Conservation (phyloP, 2,329 filamentous ascomycete genomes). For the Pezicula radicicola region DNA sequence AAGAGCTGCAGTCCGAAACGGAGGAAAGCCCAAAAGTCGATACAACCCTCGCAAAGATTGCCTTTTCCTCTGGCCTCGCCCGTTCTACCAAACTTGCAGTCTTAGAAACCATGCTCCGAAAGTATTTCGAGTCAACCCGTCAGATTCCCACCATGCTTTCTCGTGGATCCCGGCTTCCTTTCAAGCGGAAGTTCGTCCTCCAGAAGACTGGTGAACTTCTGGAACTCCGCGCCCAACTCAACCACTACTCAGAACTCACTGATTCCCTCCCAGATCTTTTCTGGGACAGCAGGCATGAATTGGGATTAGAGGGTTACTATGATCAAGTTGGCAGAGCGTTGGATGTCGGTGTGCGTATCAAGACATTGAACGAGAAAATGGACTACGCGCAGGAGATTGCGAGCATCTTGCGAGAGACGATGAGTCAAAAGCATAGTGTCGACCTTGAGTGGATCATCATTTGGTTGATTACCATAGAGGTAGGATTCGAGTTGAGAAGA, state of each 20-base stretch:
- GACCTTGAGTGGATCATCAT: conserved; percentile 96
- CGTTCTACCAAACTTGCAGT: conserved; percentile 92
- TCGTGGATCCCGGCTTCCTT: conserved; percentile 59
- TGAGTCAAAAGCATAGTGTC: conserved; percentile 86
- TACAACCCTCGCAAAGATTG: conserved; percentile 84
- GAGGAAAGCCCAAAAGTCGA: conserved; percentile 42
- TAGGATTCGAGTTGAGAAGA: conserved; percentile 78
- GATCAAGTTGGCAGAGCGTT: conserved; percentile 87
- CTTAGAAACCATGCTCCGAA: conserved; percentile 75
- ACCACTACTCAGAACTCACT: conserved; percentile 94
- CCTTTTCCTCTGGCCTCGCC: conserved; percentile 91
- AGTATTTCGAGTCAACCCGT: conserved; percentile 85
- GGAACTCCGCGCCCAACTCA: conserved; percentile 84
- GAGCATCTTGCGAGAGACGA: conserved; percentile 78
- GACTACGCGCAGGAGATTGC: conserved; percentile 97
- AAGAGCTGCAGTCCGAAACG: conserved; percentile 35
- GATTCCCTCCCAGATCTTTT: conserved; percentile 94
- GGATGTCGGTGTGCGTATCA: conserved; percentile 89
- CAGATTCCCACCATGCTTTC: conserved; percentile 78
- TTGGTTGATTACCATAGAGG: conserved; percentile 86
- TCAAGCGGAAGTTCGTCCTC: conserved; percentile 75
- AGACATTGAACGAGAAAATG: conserved; percentile 92
- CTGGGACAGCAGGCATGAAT: conserved; percentile 88
- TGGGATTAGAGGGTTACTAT: conserved; percentile 91
- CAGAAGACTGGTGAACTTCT: conserved; percentile 92